Conservation (phyloP, 2,329 filamentous ascomycete genomes). For the Colletotrichum acutatum region DNA sequence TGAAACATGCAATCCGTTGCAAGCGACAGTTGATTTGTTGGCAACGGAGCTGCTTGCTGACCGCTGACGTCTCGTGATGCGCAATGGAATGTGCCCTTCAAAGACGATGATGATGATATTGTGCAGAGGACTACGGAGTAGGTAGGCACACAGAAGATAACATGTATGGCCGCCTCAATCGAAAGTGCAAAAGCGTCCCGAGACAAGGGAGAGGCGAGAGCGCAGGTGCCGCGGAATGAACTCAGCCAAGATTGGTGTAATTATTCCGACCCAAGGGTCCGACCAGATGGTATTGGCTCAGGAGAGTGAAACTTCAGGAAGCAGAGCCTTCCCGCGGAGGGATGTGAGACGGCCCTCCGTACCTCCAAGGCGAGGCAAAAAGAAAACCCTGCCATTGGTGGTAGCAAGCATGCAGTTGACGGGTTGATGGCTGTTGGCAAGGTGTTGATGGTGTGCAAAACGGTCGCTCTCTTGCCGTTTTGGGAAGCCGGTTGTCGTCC, state of each 20-base stretch:
- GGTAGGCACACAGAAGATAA: no score
- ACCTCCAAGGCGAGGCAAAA: background rate
- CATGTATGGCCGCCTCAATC: background rate
- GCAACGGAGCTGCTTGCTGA: background rate
- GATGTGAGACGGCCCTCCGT: background rate
- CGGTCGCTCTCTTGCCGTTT: conserved; percentile 29
- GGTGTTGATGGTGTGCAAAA: background rate
- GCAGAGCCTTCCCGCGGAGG: background rate
- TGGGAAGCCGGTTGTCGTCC: conserved; percentile 28
- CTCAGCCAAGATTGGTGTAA: background rate
- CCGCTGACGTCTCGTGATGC: conserved; percentile 2
- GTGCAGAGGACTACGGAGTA: background rate
- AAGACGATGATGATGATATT: background rate
- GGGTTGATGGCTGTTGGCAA: conserved; percentile 2
- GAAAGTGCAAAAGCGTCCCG: background rate
- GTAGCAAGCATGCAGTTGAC: conserved; percentile 1
- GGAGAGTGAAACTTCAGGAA: conserved; percentile 17
- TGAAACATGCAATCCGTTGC: background rate
- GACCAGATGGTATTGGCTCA: background rate
- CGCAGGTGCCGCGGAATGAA: background rate
- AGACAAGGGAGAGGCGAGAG: background rate
- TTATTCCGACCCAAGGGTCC: conserved; percentile 2
- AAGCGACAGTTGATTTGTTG: background rate
- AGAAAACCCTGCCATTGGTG: background rate
- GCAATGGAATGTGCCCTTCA: background rate